phyloP scores from a whole-genome alignment of 2,329 filamentous ascomycete genomes.

The Dothistroma septosporum region DNA sequence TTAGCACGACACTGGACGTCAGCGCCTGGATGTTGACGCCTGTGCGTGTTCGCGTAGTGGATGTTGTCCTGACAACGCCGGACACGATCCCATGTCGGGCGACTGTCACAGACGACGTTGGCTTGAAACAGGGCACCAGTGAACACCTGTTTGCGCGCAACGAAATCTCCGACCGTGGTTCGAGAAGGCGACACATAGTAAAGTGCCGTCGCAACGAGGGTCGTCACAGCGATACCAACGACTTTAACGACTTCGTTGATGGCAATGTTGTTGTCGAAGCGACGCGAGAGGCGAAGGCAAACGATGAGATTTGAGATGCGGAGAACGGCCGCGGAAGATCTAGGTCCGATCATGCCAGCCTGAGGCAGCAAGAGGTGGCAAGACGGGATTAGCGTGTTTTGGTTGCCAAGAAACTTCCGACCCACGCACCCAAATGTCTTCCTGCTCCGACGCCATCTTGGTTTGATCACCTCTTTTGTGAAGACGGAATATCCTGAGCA shows the following conservation, averaged over 20 bases:
- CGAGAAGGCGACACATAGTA: not conserved
- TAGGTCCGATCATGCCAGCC: not conserved
- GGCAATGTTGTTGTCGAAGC: not conserved
- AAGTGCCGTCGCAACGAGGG: not conserved
- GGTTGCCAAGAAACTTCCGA: not conserved
- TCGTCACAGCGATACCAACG: constrained; percentile 1
- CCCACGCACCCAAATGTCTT: not conserved
- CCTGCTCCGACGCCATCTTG: not conserved
- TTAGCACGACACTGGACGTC: not conserved
- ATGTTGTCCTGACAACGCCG: not conserved
- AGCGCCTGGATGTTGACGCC: not conserved
- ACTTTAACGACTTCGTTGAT: not conserved
- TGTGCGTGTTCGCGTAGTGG: not conserved
- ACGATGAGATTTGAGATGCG: not conserved
- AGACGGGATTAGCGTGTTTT: not conserved
- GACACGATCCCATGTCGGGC: not conserved
- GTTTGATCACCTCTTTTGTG: not conserved
- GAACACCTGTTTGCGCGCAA: not conserved
- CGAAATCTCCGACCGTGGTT: not conserved
- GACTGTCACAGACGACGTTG: not conserved
- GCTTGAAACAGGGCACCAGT: not conserved
- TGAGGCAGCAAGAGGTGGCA: not conserved
- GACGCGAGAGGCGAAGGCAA: not conserved
- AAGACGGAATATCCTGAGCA: not conserved
- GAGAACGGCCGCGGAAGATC: not conserved